Conservation (phyloP, 306 rosid species). For the Glycine soja region DNA sequence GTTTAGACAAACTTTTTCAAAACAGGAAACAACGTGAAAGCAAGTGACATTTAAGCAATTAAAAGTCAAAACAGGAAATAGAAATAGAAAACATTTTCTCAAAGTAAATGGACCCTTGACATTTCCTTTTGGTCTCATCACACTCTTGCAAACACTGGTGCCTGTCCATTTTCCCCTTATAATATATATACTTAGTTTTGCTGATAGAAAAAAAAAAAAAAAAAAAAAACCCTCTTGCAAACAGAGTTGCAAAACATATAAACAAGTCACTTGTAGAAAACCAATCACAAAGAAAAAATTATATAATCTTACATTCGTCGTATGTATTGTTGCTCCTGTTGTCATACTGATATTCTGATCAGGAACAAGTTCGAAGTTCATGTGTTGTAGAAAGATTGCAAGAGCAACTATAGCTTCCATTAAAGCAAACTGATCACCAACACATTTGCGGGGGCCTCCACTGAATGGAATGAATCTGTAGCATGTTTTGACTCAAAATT, state of each 20-base stretch:
- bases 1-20: too few species aligned
- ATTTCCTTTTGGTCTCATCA: slow-evolving; percentile 14
- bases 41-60: background rate
- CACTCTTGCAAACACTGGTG: background rate
- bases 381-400: slow-evolving; percentile 76
- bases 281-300: too few species aligned
- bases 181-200: too few species aligned
- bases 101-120: background rate
- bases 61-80: background rate
- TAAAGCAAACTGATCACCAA: slow-evolving; percentile 94
- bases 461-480: slow-evolving; percentile 95
- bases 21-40: too few species aligned
- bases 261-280: slow-evolving; percentile 25
- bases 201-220: too few species aligned
- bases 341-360: slow-evolving; percentile 93
- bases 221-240: too few species aligned
- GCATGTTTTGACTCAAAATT: slow-evolving; percentile 44
- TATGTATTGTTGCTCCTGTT: slow-evolving; percentile 97
- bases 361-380: slow-evolving; percentile 85
- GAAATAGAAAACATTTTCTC: too few species aligned
- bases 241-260: slow-evolving; percentile 16
- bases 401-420: slow-evolving; percentile 87
- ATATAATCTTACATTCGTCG: slow-evolving; percentile 71
- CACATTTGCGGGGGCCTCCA: slow-evolving; percentile 97
- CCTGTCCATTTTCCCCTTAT: too few species aligned